Evolutionary conservation across 2,329 filamentous ascomycete species (phyloP).

Genomic region (Cylindrodendrum hubeiense): DNA sequence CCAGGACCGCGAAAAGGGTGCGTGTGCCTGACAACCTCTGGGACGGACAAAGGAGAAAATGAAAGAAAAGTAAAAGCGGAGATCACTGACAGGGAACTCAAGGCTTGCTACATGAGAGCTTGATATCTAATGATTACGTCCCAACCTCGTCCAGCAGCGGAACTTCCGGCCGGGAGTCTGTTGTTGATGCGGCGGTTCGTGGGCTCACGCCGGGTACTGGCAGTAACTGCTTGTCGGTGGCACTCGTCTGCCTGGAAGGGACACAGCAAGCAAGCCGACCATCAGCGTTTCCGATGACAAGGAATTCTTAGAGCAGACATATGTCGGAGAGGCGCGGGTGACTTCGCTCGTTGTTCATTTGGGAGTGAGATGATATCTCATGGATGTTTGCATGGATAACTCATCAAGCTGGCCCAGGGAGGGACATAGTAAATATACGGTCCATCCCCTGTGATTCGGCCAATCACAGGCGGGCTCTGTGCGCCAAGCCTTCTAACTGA

Average conservation of each 20-base stretch:
- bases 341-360: background rate
- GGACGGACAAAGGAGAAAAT: background rate
- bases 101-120: conserved; percentile 1
- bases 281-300: background rate
- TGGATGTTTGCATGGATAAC: background rate
- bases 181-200: background rate
- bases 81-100: background rate
- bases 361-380: background rate
- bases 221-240: background rate
- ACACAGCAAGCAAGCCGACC: background rate
- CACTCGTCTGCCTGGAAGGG: background rate
- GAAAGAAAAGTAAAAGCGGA: background rate
- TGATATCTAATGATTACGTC: background rate
- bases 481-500: background rate
- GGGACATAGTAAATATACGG: background rate
- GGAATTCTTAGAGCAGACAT: background rate
- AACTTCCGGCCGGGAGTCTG: background rate
- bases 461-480: conserved; percentile 4
- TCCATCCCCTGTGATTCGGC: background rate
- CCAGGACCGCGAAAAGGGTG: background rate
- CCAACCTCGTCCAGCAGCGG: background rate
- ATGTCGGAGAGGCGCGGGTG: background rate
- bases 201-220: background rate
- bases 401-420: background rate
- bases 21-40: background rate